Percentiles rank a stretch among this genome's conserved stretches.
These are phyloP conservation scores for Setaria viridis DNA, from an alignment of 202 grass and related monocot genomes.

Conservation along the genomic window DNA sequence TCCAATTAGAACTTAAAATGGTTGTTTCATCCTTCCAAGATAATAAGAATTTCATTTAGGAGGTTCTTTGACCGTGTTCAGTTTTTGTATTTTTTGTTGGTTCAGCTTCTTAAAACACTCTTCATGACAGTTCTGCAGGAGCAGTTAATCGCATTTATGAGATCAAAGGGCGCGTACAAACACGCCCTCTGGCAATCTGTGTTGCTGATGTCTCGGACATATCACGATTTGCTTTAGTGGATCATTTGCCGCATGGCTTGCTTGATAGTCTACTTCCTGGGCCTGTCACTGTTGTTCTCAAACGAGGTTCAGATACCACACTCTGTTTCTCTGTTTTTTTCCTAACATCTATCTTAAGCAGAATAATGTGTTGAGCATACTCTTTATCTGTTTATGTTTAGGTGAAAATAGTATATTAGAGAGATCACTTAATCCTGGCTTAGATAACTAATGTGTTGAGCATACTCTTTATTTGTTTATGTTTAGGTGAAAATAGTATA, in stretches of 20 bases:
- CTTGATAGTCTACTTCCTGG: constrained; percentile 88
- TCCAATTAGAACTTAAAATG: constrained; percentile 12
- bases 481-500: constrained; percentile 75
- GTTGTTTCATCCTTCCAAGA: constrained; percentile 6
- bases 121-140: constrained; percentile 78
- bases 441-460: constrained; percentile 58
- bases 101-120: constrained; percentile 30
- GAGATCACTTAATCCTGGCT: constrained; percentile 84
- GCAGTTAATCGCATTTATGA: constrained; percentile 88
- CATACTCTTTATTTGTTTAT: constrained; percentile 20
- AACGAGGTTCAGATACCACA: constrained; percentile 66
- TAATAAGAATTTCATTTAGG: background rate
- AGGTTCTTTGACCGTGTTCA: constrained; percentile 5
- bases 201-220: constrained; percentile 89
- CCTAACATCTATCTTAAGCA: constrained; percentile 21
- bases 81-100: constrained; percentile 31
- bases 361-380: constrained; percentile 12
- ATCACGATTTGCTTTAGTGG: constrained; percentile 75
- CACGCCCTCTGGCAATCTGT: constrained; percentile 85
- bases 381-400: constrained; percentile 46
- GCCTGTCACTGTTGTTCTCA: constrained; percentile 87
- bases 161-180: constrained; percentile 86
- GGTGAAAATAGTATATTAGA: constrained; percentile 79
- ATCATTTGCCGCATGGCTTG: constrained; percentile 82
- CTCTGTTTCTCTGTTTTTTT: constrained; percentile 1